Evolutionary conservation across 805 yeast species (phyloP), one percentile per base, ranked within the genome.

Genomic region (Naumovozyma baii): DNA sequence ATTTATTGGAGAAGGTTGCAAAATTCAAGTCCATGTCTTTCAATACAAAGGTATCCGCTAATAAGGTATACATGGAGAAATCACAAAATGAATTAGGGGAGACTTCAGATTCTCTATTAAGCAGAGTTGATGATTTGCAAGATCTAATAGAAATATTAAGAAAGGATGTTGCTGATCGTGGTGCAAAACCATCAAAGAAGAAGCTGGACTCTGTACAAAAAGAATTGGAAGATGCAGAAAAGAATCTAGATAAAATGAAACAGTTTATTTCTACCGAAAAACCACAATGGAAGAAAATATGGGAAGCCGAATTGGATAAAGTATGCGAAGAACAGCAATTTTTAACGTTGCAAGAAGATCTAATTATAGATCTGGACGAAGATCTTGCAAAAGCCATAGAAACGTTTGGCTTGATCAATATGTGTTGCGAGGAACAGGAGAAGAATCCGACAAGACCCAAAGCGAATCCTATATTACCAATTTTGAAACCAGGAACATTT

Each of bases 311-410:
- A 55, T 70, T 92, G 40, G 92, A 86, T 44, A 80, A 80, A 29
- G 90, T 92, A 12, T 82, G 95, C 47, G 95, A 86, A 52, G 96
- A 88, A 54, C 97, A 92, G 59, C 94, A 90, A 48, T 86, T 86
- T 58, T 77, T 88, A 63, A 83, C 83, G 40, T 70, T 86, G 15
- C 96, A 90, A 59, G 96, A 86, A 51, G 95, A 85, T 44, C 72
- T 94, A 39, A 75, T 85, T 1, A 70, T 69, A 22, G 94, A 90
- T 54, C 63, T 92, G 46, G 74, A 72, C 32, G 92, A 85, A 45
- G 99, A 92, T 61, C 62, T 92, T 25, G 73, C 71, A 18, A 81
- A 78, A 50, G 92, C 94, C 1, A 68, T 69, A 34, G 95, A 87
- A 53, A 90, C 96, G 0, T 85, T 79, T 53, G 74, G 73, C 31